Conservation (phyloP, 192 early-diverging fungal species). For the Nowakowskiella sp. region DNA sequence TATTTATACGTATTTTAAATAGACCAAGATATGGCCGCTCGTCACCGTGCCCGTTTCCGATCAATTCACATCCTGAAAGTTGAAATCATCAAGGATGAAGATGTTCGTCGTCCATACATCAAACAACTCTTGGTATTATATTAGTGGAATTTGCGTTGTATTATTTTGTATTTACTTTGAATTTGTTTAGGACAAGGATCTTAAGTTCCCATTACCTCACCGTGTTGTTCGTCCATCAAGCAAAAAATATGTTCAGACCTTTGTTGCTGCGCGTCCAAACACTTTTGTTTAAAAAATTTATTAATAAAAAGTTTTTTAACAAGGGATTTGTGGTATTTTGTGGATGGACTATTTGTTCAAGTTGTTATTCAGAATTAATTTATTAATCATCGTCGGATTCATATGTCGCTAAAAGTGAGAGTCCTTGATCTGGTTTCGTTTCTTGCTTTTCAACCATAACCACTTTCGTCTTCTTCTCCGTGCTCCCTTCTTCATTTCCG, state of each 20-base stretch:
- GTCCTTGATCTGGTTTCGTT: slow-evolving; percentile 7
- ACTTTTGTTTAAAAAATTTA: slow-evolving; percentile 87
- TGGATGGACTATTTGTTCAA: slow-evolving; percentile 3
- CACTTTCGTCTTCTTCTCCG: slow-evolving; percentile 13
- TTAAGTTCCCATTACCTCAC: slow-evolving; percentile 9
- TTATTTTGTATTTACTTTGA: slow-evolving; percentile 6
- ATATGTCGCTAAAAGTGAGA: slow-evolving; percentile 18
- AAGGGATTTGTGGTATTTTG: slow-evolving; percentile 6
- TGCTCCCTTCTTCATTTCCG: not conserved
- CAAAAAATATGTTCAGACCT: slow-evolving; percentile 77
- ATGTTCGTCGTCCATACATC: slow-evolving; percentile 97
- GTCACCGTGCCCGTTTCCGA: slow-evolving; percentile 94
- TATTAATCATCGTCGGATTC: too few species aligned
- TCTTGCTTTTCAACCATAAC: not conserved
- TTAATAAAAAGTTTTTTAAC: not conserved
- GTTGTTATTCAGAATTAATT: too few species aligned
- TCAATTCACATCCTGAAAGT: slow-evolving; percentile 99
- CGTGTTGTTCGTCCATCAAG: slow-evolving; percentile 14
- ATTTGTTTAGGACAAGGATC: slow-evolving; percentile 7
- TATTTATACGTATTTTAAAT: too few species aligned
- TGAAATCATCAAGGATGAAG: slow-evolving; percentile 75
- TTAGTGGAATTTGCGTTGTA: slow-evolving; percentile 1
- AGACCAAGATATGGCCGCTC: slow-evolving; percentile 98
- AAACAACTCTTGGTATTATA: slow-evolving; percentile 73
- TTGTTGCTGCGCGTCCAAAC: slow-evolving; percentile 86